These are phyloP conservation scores for Russula compacta DNA, from an alignment of 768 basidiomycete species.

Conservation along the genomic window DNA sequence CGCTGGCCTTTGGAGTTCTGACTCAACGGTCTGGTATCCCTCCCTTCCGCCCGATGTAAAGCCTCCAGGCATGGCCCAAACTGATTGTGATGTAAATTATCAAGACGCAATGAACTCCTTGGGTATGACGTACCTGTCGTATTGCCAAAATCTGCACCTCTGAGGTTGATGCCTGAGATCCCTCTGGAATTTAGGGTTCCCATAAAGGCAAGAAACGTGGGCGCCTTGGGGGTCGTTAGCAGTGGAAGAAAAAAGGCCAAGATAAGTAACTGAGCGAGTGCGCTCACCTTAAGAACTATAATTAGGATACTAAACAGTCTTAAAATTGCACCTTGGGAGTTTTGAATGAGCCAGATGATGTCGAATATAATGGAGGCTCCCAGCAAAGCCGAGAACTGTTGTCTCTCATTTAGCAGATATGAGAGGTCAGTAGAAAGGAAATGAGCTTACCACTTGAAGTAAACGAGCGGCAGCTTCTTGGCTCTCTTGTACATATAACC, in stretches of 20 bases:
- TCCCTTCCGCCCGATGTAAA: slow-evolving; percentile 29
- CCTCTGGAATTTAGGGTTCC: slow-evolving; percentile 31
- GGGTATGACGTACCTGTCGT: slow-evolving; percentile 27
- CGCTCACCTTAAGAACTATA: slow-evolving; percentile 31
- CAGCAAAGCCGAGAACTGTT: slow-evolving; percentile 57
- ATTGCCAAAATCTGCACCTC: slow-evolving; percentile 28
- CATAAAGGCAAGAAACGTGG: slow-evolving; percentile 30
- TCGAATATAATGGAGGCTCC: slow-evolving; percentile 57
- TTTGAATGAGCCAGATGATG: slow-evolving; percentile 55
- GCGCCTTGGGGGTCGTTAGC: slow-evolving; percentile 22
- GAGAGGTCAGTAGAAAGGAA: not conserved
- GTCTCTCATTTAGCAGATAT: not conserved
- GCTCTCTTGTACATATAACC: slow-evolving; percentile 62
- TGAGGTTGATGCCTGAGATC: slow-evolving; percentile 27
- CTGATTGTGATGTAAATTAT: slow-evolving; percentile 19
- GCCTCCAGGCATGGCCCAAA: slow-evolving; percentile 39
- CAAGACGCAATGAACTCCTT: not conserved
- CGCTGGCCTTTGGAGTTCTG: slow-evolving; percentile 21
- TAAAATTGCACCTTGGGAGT: slow-evolving; percentile 47
- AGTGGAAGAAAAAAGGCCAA: not conserved
- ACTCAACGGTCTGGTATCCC: slow-evolving; percentile 31
- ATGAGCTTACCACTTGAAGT: slow-evolving; percentile 46
- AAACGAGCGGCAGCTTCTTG: slow-evolving; percentile 50
- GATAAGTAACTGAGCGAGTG: not conserved
- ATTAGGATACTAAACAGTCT: slow-evolving; percentile 40